A percentile compares a stretch with the other conserved stretches of the same genome.
Evolutionary conservation across 208 protist species (phyloP).

Genomic region (Tetramitus jugosus): DNA sequence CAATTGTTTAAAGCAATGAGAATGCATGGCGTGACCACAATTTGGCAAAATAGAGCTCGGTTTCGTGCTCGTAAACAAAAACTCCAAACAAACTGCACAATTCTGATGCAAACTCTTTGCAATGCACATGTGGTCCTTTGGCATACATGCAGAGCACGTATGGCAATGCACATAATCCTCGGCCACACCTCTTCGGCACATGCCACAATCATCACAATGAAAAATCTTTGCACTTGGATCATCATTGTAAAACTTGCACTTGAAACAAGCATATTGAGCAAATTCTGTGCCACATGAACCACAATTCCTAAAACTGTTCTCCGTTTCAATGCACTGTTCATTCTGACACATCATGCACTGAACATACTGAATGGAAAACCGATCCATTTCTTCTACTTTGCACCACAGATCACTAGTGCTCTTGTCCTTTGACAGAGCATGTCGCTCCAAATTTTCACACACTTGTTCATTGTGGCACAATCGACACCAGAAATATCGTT

Average conservation of each 20-base stretch:
- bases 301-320: too few relatives aligned
- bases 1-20: neutral
- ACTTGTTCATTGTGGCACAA: too few relatives aligned
- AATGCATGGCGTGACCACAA: constrained; percentile 3
- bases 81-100: constrained; percentile 4
- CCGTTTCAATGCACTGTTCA: too few relatives aligned
- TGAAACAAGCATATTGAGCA: too few relatives aligned
- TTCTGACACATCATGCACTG: too few relatives aligned
- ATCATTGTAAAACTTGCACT: neutral
- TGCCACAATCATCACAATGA: constrained; percentile 5
- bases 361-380: too few relatives aligned
- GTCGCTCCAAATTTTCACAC: too few relatives aligned
- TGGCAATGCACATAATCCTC: constrained; percentile 6
- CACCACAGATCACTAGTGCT: too few relatives aligned
- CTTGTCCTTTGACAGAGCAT: too few relatives aligned
- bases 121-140: neutral
- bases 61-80: neutral
- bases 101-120: neutral
- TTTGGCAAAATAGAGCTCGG: neutral
- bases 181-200: neutral
- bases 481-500: too few relatives aligned
- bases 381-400: too few relatives aligned
- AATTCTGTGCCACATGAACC: too few relatives aligned
- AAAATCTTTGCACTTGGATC: neutral
- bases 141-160: neutral